Base-by-base conservation (phyloP, 495 filamentous ascomycete species). In the Xylaria flabelliformis region DNA sequence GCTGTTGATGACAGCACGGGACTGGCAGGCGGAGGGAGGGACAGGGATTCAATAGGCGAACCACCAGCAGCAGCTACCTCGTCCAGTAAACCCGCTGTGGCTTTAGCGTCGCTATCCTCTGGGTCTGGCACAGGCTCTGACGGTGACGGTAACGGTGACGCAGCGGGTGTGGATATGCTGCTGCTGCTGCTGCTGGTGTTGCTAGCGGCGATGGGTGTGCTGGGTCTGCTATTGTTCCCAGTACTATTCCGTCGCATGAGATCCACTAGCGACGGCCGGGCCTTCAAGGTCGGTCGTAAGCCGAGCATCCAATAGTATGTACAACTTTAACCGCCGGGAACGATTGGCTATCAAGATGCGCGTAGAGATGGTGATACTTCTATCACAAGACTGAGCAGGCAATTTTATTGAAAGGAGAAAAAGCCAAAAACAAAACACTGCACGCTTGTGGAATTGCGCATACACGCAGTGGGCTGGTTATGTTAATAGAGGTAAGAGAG, bases 191-290 rank as follows among this genome's bases (percentile, higher is more conserved):
- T 29, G 26, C 26, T 29, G 26, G 26, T 29, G 26, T 2, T 2
- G 2, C 15, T 26, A 58, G 53, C 26, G 74, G 70, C 70, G 67
- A 74, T 78, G 75, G 77, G 72, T 62, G 74, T 77, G 74, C 74
- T 74, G 78, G 73, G 58, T 67, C 71, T 73, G 81, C 81, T 72
- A 76, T 80, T 77, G 79, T 76, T 65, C 77, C 77, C 74, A 73
- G 74, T 53, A 71, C 79, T 78, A 67, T 78, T 80, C 76, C 84
- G 82, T 76, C 84, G 83, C 76, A 94, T 85, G 74, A 95, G 84
- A 66, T 93, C 91, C 80, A 93, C 86, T 74, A 94, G 83, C 62
- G 92, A 95, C 66, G 90, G 89, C 77, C 91, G 91, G 81, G 87
- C 83, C 86, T 85, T 90, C 74, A 95, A 81, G 77, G 86, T 88